phyloP scores from a whole-genome alignment of 805 yeast genomes.

The Candida vartiovaarae region DNA sequence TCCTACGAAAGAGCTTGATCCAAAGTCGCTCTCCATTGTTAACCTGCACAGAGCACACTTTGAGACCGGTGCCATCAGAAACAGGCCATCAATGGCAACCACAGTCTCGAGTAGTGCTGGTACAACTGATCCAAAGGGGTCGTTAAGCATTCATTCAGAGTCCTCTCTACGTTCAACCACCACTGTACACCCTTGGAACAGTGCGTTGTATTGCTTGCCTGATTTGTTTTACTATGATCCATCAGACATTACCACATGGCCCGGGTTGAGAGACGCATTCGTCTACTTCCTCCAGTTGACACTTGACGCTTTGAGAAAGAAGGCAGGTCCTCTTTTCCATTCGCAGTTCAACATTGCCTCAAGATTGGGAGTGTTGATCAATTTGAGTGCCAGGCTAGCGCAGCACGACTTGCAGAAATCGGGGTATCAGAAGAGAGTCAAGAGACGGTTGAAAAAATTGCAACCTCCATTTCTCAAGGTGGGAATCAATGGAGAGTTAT shows the following conservation, averaged over 20 bases:
- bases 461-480: conserved; percentile 53
- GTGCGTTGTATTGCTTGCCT: conserved; percentile 24
- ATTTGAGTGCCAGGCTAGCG: conserved; percentile 47
- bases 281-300: conserved; percentile 41
- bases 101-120: background rate
- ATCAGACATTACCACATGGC: conserved; percentile 56
- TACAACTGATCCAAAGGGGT: no score
- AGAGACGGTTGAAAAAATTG: conserved; percentile 45
- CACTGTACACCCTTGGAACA: conserved; percentile 23
- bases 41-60: conserved; percentile 22
- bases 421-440: conserved; percentile 39
- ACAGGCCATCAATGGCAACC: conserved; percentile 14
- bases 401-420: conserved; percentile 43
- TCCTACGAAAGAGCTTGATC: conserved; percentile 12
- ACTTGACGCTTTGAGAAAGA: conserved; percentile 42
- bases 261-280: conserved; percentile 42
- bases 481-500: conserved; percentile 58
- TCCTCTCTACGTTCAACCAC: conserved; percentile 13
- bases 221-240: conserved; percentile 52
- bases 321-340: conserved; percentile 44
- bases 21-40: conserved; percentile 8
- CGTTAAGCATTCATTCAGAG: conserved; percentile 9
- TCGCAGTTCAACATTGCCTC: conserved; percentile 48
- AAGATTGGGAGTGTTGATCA: conserved; percentile 44
- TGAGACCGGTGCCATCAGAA: conserved; percentile 14